These are phyloP conservation scores for Zygotorulaspora sp. DNA, from an alignment of 805 yeast genomes.

Conservation along the genomic window DNA sequence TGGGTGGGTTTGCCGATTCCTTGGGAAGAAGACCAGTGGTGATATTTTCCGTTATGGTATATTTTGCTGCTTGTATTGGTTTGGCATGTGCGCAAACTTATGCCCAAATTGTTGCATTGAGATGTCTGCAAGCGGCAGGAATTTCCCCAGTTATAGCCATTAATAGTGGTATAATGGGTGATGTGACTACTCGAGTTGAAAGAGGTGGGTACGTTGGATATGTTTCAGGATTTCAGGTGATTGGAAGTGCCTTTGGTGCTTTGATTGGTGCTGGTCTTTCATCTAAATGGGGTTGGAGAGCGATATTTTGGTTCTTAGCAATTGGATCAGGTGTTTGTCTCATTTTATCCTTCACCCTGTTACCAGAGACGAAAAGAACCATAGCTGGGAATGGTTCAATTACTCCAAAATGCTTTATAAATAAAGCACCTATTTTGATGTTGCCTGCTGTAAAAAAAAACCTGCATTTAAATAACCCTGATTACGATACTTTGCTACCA, in stretches of 20 bases:
- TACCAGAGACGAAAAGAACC: constrained; percentile 74
- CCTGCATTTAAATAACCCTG: constrained; percentile 34
- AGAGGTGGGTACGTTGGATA: constrained; percentile 71
- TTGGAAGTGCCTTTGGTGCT: constrained; percentile 79
- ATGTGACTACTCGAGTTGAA: constrained; percentile 56
- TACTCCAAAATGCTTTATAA: constrained; percentile 41
- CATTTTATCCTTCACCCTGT: constrained; percentile 32
- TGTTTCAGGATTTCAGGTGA: constrained; percentile 55
- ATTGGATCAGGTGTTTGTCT: constrained; percentile 53
- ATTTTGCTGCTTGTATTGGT: constrained; percentile 59
- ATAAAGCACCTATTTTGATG: constrained; percentile 44
- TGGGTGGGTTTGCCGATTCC: constrained; percentile 64
- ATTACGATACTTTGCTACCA: constrained; percentile 28
- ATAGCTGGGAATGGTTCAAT: constrained; percentile 74
- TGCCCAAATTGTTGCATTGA: constrained; percentile 56
- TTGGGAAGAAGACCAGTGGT: constrained; percentile 70
- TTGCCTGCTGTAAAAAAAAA: constrained; percentile 19
- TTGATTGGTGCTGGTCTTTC: constrained; percentile 49
- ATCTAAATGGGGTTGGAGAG: constrained; percentile 60
- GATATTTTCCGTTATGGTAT: constrained; percentile 49
- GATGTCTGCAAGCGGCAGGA: constrained; percentile 76
- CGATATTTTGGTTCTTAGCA: constrained; percentile 72
- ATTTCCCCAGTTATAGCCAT: constrained; percentile 73
- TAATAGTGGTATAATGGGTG: constrained; percentile 68
- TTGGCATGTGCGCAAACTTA: constrained; percentile 55